Evolutionary conservation across 768 basidiomycete species (phyloP), one percentile per base, ranked within the genome.

Genomic region (Suillus occidentalis): DNA sequence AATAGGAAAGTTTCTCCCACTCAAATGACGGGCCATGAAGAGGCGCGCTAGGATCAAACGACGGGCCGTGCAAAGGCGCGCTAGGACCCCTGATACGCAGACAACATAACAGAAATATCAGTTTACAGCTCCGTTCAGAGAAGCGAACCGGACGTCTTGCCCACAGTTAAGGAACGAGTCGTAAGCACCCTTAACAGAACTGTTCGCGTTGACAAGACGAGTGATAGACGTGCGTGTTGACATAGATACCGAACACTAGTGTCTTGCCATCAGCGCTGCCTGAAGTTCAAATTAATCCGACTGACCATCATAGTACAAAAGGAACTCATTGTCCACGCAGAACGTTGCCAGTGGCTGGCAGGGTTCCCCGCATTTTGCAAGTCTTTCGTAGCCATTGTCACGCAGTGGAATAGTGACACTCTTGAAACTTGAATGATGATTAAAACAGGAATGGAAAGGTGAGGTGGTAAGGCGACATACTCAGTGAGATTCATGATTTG

Each of bases 401-500:
- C 90, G 83, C 64, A 90, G 88, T 1, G 96, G 95, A 65, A 98
- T 93, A 3, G 94, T 95, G 2, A 91, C 90, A 73, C 91, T 93
- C 76, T 91, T 90, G 77, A 93, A 91, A 75, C 91, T 94, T 37
- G 55, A 28, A 36, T 16, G 37, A 22, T 57, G 22, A 6, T 42
- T 20, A 42, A 28, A 25, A 59, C 12, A 3, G 25, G 10, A 42
- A 42, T 25, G 6, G 28, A 59, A 25, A 40, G 18, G 9, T 59
- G 40, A 58, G 6, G 37, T 20, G 18, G 18, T 20, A 25, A 12
- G 9, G 5, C 12, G 25, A 75, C 92, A 52, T 80, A 97, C 92
- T 96, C 93, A 31, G 88, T 87, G 47, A 98, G 84, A 70, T 98
- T 94, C 92, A 99, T 98, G 71, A 98, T 97, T 76, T 98, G 28